phyloP scores from a whole-genome alignment of 73 alveolate species.

The Paramecium primaurelia region DNA sequence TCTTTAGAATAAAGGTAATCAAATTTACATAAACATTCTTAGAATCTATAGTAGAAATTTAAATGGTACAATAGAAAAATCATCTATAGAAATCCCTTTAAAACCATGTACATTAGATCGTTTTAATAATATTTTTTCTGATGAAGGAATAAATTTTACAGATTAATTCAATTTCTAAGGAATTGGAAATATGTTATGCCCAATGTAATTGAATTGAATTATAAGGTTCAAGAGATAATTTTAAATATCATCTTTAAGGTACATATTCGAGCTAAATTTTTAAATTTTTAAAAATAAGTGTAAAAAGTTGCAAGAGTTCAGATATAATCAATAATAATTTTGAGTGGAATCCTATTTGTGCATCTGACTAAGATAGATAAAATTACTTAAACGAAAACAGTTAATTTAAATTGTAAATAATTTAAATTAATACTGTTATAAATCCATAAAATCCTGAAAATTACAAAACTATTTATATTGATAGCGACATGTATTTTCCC shows the following conservation, averaged over 20 bases:
- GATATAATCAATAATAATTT: neutral
- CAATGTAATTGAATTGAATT: neutral
- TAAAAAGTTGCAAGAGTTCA: neutral
- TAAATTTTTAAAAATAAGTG: neutral
- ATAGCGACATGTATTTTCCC: slow-evolving; percentile 7
- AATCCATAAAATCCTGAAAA: neutral
- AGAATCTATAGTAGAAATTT: neutral
- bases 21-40: neutral
- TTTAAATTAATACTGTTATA: neutral
- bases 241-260: neutral
- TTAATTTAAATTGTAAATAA: neutral
- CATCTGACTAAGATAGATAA: neutral
- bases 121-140: neutral
- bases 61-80: neutral
- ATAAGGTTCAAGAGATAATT: neutral
- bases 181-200: neutral
- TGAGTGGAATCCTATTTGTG: neutral
- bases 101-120: neutral
- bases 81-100: neutral
- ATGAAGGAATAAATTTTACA: neutral
- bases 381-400: neutral
- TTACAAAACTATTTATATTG: neutral
- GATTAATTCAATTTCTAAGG: neutral
- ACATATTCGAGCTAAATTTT: neutral
- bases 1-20: neutral